A percentile compares a stretch with the other conserved stretches of the same genome.
Evolutionary conservation across 2,329 filamentous ascomycete species (phyloP).

Genomic region (Arthrobotrys megalospora): DNA sequence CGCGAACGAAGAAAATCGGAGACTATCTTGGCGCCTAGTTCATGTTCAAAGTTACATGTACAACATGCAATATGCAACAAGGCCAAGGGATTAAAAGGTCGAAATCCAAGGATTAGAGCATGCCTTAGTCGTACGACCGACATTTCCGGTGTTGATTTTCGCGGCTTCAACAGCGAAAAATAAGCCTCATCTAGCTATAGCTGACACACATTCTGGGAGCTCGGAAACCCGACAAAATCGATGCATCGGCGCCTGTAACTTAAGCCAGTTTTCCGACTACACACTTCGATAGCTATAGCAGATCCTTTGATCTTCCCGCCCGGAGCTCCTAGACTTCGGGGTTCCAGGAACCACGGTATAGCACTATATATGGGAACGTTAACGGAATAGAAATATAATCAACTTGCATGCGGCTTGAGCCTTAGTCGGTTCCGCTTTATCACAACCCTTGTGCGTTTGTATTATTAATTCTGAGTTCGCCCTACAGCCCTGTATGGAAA

Average conservation of each 20-base stretch:
- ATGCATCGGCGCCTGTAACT: neutral
- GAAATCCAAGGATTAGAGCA: neutral
- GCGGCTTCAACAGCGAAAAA: slow-evolving; percentile 19
- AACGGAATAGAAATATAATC: slow-evolving; percentile 1
- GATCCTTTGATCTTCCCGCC: slow-evolving; percentile 22
- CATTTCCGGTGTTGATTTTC: neutral
- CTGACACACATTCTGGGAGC: neutral
- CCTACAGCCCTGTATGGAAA: slow-evolving; percentile 23
- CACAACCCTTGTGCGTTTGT: neutral
- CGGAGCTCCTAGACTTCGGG: slow-evolving; percentile 8
- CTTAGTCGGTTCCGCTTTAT: slow-evolving; percentile 1
- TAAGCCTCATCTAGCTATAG: neutral
- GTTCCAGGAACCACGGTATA: neutral
- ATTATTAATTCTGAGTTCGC: slow-evolving; percentile 23
- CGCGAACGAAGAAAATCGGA: neutral
- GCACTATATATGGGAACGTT: slow-evolving; percentile 1
- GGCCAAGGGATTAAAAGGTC: slow-evolving; percentile 14
- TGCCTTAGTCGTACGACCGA: slow-evolving; percentile 23
- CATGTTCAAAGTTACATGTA: neutral
- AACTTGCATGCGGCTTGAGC: slow-evolving; percentile 27
- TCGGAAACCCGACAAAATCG: slow-evolving; percentile 4
- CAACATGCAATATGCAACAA: neutral
- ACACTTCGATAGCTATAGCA: slow-evolving; percentile 17
- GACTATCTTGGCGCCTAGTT: slow-evolving; percentile 14
- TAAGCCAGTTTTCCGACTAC: neutral